A percentile compares a stretch with the other conserved stretches of the same genome.
These are phyloP conservation scores for Magnusiomyces tetraspermus DNA, from an alignment of 1,139 yeast genomes.

Conservation along the genomic window DNA sequence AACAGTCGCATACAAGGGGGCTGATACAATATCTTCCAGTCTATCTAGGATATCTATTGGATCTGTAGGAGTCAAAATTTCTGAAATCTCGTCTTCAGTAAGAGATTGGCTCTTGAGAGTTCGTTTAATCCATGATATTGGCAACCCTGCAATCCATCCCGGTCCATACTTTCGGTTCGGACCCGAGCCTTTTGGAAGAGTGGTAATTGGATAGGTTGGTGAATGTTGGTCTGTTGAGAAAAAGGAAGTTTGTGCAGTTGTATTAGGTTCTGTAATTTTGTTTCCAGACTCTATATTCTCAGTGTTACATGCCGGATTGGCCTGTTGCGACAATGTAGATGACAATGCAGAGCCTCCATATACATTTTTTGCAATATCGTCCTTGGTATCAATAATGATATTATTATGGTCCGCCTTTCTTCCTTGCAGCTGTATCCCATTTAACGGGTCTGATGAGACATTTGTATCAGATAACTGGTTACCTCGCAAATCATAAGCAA, in stretches of 20 bases:
- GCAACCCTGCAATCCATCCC: conserved; percentile 2
- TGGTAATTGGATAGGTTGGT: neutral
- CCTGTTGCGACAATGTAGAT: neutral
- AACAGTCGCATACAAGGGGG: neutral
- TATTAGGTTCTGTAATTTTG: no score
- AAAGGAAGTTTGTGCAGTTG: neutral
- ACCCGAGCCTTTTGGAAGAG: neutral
- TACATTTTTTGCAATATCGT: neutral
- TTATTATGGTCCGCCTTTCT: no score
- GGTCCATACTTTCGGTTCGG: neutral
- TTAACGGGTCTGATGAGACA: neutral
- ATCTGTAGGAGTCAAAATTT: conserved; percentile 6
- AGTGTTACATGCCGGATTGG: neutral
- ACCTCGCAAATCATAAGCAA: conserved; percentile 5
- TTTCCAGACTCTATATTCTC: no score
- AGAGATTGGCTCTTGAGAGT: conserved; percentile 1
- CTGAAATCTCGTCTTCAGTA: neutral
- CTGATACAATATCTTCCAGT: conserved; percentile 1
- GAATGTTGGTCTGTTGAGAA: neutral
- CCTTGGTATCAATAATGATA: neutral
- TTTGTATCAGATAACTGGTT: neutral
- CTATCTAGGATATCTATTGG: conserved; percentile 3
- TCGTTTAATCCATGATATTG: conserved; percentile 2
- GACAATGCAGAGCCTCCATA: neutral
- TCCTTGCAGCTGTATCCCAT: neutral